Evolutionary conservation across 129 eudicot species (phyloP).

Genomic region (Deinandra increscens): DNA sequence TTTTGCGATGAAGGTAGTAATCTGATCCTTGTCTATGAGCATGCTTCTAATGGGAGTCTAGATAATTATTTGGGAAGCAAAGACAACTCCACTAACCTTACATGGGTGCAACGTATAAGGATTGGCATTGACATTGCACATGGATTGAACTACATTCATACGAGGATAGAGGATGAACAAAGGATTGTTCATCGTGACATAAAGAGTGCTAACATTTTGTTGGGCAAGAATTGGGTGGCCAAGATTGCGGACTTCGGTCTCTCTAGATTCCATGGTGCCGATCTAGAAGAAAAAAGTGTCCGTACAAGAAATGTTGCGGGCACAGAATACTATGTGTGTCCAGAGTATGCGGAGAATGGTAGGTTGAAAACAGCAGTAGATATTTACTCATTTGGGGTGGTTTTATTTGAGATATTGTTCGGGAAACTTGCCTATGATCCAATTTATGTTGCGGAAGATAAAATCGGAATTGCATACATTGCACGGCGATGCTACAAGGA

Average conservation of each 20-base stretch:
- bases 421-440: neutral
- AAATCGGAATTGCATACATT: neutral
- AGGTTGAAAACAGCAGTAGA: neutral
- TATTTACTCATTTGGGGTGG: constrained; percentile 13
- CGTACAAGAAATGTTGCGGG: neutral
- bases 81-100: neutral
- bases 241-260: constrained; percentile 23
- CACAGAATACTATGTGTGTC: constrained; percentile 3
- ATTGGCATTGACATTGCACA: constrained; percentile 10
- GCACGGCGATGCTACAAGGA: constrained; percentile 2
- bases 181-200: constrained; percentile 17
- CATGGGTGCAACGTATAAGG: constrained; percentile 6
- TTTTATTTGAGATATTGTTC: neutral
- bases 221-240: neutral
- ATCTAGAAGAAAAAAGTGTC: neutral
- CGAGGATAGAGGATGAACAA: no score
- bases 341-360: neutral
- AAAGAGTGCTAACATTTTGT: constrained; percentile 10
- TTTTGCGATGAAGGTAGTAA: neutral
- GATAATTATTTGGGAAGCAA: neutral
- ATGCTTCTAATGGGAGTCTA: neutral
- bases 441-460: neutral
- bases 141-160: constrained; percentile 1
- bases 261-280: neutral
- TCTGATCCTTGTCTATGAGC: constrained; percentile 5